Percentiles rank a stretch among this genome's conserved stretches.
Evolutionary conservation across 176 grass and related monocot species (phyloP).

Genomic region (Tuctoria greenei): DNA sequence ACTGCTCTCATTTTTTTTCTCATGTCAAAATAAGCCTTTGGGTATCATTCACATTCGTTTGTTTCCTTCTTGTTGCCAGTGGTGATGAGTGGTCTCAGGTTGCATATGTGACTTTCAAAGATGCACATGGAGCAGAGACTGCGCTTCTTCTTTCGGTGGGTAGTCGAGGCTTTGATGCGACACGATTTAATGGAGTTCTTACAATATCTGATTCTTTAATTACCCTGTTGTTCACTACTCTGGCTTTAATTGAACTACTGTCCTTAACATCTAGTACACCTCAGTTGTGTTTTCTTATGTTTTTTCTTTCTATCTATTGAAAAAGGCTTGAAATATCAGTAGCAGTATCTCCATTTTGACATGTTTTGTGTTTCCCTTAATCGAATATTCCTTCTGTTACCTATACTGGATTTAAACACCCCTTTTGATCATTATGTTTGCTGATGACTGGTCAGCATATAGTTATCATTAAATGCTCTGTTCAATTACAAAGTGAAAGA

Average conservation of each 20-base stretch:
- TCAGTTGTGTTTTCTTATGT: constrained; percentile 8
- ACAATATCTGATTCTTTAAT: neutral
- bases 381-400: neutral
- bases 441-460: constrained; percentile 1
- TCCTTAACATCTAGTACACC: neutral
- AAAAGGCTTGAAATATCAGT: neutral
- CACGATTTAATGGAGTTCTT: constrained; percentile 13
- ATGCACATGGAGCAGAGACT: constrained; percentile 82
- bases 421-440: constrained; percentile 4
- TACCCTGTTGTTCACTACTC: neutral
- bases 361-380: constrained; percentile 2
- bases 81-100: constrained; percentile 94
- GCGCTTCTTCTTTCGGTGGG: constrained; percentile 94
- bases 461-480: neutral
- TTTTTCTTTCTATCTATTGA: constrained; percentile 5
- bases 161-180: constrained; percentile 15
- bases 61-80: constrained; percentile 34
- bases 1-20: neutral
- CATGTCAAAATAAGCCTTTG: neutral
- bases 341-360: neutral
- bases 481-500: neutral
- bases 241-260: neutral
- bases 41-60: neutral
- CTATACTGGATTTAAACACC: constrained; percentile 4
- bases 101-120: constrained; percentile 98